A percentile compares a stretch with the other conserved stretches of the same genome.
Evolutionary conservation across 495 filamentous ascomycete genomes (phyloP).

Genomic region (Penicillium chermesinum): DNA sequence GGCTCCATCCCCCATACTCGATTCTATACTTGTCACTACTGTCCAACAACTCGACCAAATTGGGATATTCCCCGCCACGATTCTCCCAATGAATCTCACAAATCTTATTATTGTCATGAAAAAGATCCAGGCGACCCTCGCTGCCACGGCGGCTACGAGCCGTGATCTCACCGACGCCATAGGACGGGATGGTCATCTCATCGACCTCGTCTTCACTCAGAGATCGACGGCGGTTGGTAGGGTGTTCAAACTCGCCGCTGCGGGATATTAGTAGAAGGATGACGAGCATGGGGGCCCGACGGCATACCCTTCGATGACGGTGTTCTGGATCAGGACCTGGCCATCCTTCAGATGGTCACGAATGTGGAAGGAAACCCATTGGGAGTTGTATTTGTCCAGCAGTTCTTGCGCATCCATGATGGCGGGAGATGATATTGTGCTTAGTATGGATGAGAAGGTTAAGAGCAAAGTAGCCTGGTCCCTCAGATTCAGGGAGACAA

Average conservation of each 20-base stretch:
- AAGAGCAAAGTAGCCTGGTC: background rate
- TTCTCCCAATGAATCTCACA: constrained; percentile 42
- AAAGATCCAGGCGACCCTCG: constrained; percentile 36
- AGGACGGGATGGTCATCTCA: constrained; percentile 26
- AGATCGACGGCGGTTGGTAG: constrained; percentile 21
- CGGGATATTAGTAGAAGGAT: constrained; percentile 5
- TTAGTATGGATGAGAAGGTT: background rate
- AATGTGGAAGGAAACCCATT: constrained; percentile 38
- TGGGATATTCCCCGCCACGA: constrained; percentile 19
- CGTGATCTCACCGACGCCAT: constrained; percentile 34
- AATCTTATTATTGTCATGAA: constrained; percentile 34
- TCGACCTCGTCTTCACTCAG: constrained; percentile 36
- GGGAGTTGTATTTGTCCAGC: constrained; percentile 26
- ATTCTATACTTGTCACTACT: constrained; percentile 27
- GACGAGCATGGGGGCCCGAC: background rate
- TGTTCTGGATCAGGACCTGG: constrained; percentile 27
- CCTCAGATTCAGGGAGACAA: background rate
- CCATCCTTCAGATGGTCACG: constrained; percentile 32
- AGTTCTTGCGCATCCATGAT: constrained; percentile 1
- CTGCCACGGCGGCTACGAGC: constrained; percentile 33
- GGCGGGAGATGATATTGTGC: background rate
- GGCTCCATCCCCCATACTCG: constrained; percentile 35
- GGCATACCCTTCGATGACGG: constrained; percentile 30
- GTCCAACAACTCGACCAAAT: constrained; percentile 32
- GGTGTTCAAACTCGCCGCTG: constrained; percentile 33